Evolutionary conservation across 2,329 filamentous ascomycete species (phyloP).

Genomic region (Sporothrix mexicana): DNA sequence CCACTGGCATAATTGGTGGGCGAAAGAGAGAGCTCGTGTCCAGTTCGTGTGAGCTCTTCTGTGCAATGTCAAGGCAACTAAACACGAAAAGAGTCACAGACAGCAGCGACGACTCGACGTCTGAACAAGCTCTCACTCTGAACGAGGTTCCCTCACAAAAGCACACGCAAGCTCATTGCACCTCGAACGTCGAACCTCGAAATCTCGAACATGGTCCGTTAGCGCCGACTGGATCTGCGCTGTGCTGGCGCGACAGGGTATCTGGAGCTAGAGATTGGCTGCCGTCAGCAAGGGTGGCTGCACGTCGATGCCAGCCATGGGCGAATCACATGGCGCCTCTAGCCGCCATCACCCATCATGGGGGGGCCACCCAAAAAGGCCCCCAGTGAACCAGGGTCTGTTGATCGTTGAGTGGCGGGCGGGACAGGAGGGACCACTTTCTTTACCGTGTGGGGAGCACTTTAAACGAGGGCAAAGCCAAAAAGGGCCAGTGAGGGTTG

Average conservation of each 20-base stretch:
- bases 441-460: constrained; percentile 26
- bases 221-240: constrained; percentile 38
- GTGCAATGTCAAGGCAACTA: too few species aligned
- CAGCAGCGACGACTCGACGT: neutral
- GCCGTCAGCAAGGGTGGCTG: constrained; percentile 35
- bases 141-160: neutral
- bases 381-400: constrained; percentile 17
- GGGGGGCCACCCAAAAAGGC: constrained; percentile 24
- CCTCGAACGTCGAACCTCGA: too few species aligned
- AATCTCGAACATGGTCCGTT: constrained; percentile 12
- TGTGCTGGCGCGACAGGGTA: constrained; percentile 36
- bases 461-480: neutral
- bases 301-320: constrained; percentile 32
- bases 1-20: constrained; percentile 29
- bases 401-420: constrained; percentile 10
- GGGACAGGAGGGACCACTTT: neutral
- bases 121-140: constrained; percentile 7
- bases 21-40: neutral
- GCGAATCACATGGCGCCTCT: constrained; percentile 38
- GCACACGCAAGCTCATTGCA: neutral
- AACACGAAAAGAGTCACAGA: neutral
- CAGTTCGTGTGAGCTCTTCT: too few species aligned
- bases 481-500: neutral
- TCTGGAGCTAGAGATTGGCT: constrained; percentile 38
- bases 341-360: constrained; percentile 35